Percentiles rank a stretch among this genome's conserved stretches.
Conservation (phyloP, 2,329 filamentous ascomycete species). For the Trichoderma atrobrunneum region DNA sequence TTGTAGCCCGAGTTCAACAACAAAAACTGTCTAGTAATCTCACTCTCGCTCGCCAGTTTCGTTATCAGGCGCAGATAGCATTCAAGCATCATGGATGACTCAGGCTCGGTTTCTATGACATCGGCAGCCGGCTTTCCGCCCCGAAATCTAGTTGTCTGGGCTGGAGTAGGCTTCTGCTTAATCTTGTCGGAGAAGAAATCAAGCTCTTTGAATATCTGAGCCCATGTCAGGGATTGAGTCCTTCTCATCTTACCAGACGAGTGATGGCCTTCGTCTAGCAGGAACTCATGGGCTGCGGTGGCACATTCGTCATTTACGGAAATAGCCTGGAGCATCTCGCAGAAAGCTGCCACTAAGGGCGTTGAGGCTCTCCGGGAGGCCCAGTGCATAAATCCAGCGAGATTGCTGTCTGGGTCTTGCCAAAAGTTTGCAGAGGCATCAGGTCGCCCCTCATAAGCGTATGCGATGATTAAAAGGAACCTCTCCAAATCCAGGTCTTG, state of each 20-base stretch:
- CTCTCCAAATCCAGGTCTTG: slow-evolving; percentile 77
- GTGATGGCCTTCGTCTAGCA: slow-evolving; percentile 78
- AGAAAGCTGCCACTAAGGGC: slow-evolving; percentile 93
- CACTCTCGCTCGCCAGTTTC: slow-evolving; percentile 74
- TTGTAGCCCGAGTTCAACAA: slow-evolving; percentile 63
- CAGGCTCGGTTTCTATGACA: slow-evolving; percentile 77
- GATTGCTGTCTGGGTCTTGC: slow-evolving; percentile 86
- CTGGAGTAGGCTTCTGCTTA: slow-evolving; percentile 62
- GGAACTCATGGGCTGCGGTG: slow-evolving; percentile 79
- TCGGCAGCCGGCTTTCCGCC: slow-evolving; percentile 60
- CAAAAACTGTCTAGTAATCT: slow-evolving; percentile 69
- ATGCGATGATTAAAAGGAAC: slow-evolving; percentile 88
- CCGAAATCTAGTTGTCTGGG: slow-evolving; percentile 45
- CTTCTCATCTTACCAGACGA: slow-evolving; percentile 75
- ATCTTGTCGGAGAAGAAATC: slow-evolving; percentile 79
- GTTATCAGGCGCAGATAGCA: slow-evolving; percentile 87
- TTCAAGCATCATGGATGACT: slow-evolving; percentile 94
- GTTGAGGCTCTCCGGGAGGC: slow-evolving; percentile 93
- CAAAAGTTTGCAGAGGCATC: slow-evolving; percentile 88
- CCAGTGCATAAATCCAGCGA: slow-evolving; percentile 95
- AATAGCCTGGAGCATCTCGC: slow-evolving; percentile 89
- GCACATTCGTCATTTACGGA: slow-evolving; percentile 81
- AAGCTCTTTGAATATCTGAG: slow-evolving; percentile 87
- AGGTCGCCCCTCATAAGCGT: slow-evolving; percentile 80
- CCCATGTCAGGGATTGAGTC: slow-evolving; percentile 84